Conservation (phyloP, 2,329 filamentous ascomycete species). For the Cytospora piceicola region DNA sequence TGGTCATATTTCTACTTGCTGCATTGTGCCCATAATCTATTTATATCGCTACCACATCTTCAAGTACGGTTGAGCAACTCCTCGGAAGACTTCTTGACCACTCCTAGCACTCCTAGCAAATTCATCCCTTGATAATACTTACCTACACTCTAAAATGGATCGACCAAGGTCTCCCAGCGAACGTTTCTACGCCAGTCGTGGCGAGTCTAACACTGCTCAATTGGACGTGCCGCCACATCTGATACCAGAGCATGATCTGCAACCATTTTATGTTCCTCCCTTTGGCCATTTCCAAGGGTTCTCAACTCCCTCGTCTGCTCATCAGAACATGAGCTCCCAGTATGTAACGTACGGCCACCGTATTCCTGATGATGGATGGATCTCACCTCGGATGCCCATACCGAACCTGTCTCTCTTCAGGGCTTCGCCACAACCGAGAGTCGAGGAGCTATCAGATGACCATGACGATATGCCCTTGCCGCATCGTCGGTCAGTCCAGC, state of each 20-base stretch:
- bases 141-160: constrained; percentile 5
- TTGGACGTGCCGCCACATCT: not conserved
- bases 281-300: constrained; percentile 25
- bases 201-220: not conserved
- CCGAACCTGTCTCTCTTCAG: not conserved
- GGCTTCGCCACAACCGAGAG: not conserved
- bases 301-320: constrained; percentile 9
- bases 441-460: not conserved
- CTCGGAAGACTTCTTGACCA: not conserved
- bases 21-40: constrained; percentile 11
- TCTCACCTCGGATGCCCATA: constrained; percentile 24
- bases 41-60: constrained; percentile 13
- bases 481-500: not conserved
- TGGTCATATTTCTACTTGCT: constrained; percentile 10
- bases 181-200: constrained; percentile 23
- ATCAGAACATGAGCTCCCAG: not conserved
- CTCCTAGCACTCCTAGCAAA: not conserved
- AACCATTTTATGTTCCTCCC: not conserved
- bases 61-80: not conserved
- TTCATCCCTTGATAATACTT: no score
- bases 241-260: not conserved
- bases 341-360: not conserved
- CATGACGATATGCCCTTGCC: not conserved
- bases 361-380: constrained; percentile 4
- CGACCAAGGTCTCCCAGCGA: constrained; percentile 22